Base-by-base conservation (phyloP, 2,329 filamentous ascomycete genomes). In the Diaporthe citrichinensis region DNA sequence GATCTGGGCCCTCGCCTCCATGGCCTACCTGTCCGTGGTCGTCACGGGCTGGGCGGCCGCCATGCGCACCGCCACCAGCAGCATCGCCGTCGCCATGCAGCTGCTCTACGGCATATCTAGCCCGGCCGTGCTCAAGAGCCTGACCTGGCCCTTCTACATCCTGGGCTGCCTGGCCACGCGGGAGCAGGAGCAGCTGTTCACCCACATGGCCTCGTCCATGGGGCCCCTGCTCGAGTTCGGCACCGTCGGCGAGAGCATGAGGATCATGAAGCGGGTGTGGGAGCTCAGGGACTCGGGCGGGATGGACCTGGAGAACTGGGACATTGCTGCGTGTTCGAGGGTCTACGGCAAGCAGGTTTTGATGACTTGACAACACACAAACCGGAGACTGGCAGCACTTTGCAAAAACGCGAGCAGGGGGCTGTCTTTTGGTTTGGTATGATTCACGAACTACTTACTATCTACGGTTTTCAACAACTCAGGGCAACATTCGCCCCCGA, bases 81-180 rank as follows among this genome's bases (percentile, higher is more conserved):
- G 78, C 53, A 78, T 81, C 39, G 59, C 72, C 10, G 75, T 74
- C n/a, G 79, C 77, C 17, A 75, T 81, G 34, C 74, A 75, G 14
- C 75, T 80, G 6, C 74, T 81, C 39, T 74, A 77, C 55, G 58
- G 58, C 1, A 74, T 80, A 39, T 77, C 78, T 1, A 78, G 77
- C 3, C 79, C 79, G 1, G 76, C 79, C 4, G 77, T 78, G 12
- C 76, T 82, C 58, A 78, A 79, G 28, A 82, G 80, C 7, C 53
- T 82, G 28, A 69, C 79, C 25, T 81, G 80, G 81, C 80, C 81
- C 10, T 81, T 82, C 69, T 79, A 77, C 25, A 78, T 82, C 46
- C 79, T 80, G 23, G 80, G 81, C 5, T 82, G 80, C 65, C 78
- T 81, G 36, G 78, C 77, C 23, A 73, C 74, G 14, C 44, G 73